These are phyloP conservation scores for Truncatella angustata DNA, from an alignment of 2,329 filamentous ascomycete genomes.

Conservation along the genomic window DNA sequence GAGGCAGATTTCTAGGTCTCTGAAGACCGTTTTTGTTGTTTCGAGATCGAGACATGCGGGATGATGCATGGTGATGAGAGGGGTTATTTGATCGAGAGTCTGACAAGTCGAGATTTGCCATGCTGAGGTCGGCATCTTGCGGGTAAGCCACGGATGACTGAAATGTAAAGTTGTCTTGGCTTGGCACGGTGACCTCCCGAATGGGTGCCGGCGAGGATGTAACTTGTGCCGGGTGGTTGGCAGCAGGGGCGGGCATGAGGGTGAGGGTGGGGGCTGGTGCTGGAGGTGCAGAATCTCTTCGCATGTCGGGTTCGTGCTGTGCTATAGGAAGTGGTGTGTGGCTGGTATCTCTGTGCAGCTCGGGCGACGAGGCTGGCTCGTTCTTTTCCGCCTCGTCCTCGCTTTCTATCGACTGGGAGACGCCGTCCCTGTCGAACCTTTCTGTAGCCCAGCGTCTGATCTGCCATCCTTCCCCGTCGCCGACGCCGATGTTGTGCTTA, in stretches of 20 bases:
- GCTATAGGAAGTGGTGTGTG: constrained; percentile 34
- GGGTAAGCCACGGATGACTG: constrained; percentile 62
- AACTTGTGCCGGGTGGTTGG: constrained; percentile 14
- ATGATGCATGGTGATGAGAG: constrained; percentile 22
- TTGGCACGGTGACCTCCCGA: constrained; percentile 47
- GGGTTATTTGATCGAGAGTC: constrained; percentile 43
- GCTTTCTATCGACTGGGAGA: constrained; percentile 57
- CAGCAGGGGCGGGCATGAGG: neutral
- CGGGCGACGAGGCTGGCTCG: constrained; percentile 58
- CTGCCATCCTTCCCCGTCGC: constrained; percentile 72
- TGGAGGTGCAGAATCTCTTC: constrained; percentile 35
- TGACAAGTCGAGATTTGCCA: constrained; percentile 60
- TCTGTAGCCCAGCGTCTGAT: constrained; percentile 67
- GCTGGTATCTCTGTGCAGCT: constrained; percentile 49
- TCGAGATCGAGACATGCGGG: constrained; percentile 22
- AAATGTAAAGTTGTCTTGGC: constrained; percentile 67
- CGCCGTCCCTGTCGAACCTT: constrained; percentile 61
- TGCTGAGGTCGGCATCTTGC: constrained; percentile 55
- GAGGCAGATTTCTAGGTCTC: constrained; percentile 18
- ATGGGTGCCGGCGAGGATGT: constrained; percentile 17
- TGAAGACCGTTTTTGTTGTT: neutral
- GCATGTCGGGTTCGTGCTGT: constrained; percentile 29
- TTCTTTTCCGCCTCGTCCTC: constrained; percentile 68
- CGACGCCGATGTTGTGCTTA: constrained; percentile 72
- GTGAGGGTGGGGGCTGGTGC: constrained; percentile 16